Percentiles rank a stretch among this genome's conserved stretches.
Conservation (phyloP, 208 protist genomes). For the Porcisia hertigi region DNA sequence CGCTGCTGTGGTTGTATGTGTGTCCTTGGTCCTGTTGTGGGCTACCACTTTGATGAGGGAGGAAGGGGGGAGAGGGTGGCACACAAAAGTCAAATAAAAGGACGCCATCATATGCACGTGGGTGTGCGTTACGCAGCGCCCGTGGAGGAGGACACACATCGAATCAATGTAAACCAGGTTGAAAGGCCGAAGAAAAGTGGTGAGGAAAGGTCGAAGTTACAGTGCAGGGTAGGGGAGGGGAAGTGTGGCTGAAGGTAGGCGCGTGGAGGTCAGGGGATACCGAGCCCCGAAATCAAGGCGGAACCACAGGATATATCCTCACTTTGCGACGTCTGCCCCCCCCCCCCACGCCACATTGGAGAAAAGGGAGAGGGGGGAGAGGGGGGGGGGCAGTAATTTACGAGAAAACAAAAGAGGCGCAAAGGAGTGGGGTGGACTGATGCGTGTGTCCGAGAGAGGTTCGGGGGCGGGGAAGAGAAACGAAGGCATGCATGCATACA, state of each 20-base stretch:
- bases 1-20: not conserved
- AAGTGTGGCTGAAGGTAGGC: no score
- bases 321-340: no score
- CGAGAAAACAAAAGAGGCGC: not conserved
- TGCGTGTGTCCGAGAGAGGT: not conserved
- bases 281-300: no score
- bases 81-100: not conserved
- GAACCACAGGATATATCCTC: no score
- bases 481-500: not conserved
- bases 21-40: not conserved
- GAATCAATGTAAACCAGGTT: not conserved
- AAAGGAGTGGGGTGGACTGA: not conserved
- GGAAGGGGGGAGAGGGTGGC: not conserved
- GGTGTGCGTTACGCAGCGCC: not conserved
- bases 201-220: no score
- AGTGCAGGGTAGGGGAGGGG: no score
- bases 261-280: no score
- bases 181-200: not conserved
- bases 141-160: not conserved
- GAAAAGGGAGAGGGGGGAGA: not conserved
- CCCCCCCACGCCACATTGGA: no score
- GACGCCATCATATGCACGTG: conserved; percentile 1
- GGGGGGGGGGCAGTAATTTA: not conserved
- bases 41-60: not conserved
- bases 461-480: not conserved